phyloP scores from a whole-genome alignment of 2,329 filamentous ascomycete genomes.

The Sporothrix luriei region DNA sequence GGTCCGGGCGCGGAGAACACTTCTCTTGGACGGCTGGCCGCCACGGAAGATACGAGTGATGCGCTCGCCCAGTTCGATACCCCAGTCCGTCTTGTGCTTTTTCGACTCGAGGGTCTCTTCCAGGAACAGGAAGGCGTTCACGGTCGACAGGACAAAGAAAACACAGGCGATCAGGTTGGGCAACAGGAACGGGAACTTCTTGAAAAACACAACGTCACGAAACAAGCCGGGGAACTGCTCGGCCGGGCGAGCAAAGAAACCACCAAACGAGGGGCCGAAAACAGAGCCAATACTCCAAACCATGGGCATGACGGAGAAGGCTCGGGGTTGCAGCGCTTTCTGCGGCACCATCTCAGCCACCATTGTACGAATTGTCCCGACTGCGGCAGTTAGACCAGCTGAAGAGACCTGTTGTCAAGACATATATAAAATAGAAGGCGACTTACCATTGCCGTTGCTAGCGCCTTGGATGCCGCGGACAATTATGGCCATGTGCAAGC shows the following conservation, averaged over 20 bases:
- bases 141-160: slow-evolving; percentile 77
- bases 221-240: slow-evolving; percentile 73
- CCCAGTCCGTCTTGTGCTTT: slow-evolving; percentile 70
- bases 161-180: slow-evolving; percentile 78
- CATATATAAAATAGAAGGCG: not conserved
- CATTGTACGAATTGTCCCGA: slow-evolving; percentile 89
- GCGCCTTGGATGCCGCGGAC: slow-evolving; percentile 78
- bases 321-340: slow-evolving; percentile 80
- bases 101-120: slow-evolving; percentile 80
- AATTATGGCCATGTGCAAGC: slow-evolving; percentile 75
- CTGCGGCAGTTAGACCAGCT: slow-evolving; percentile 44
- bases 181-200: slow-evolving; percentile 76
- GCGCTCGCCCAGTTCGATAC: slow-evolving; percentile 70
- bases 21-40: slow-evolving; percentile 27
- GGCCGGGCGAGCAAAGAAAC: slow-evolving; percentile 79
- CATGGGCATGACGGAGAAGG: slow-evolving; percentile 91
- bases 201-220: slow-evolving; percentile 67
- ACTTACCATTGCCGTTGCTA: slow-evolving; percentile 78
- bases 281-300: slow-evolving; percentile 86
- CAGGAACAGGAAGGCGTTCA: slow-evolving; percentile 75
- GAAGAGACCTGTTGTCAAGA: no score
- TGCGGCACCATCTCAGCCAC: slow-evolving; percentile 91
- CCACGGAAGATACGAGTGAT: slow-evolving; percentile 50
- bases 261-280: slow-evolving; percentile 85
- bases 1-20: not conserved